Evolutionary conservation across 148 eudicot species (phyloP), one percentile per base, ranked within the genome.

Genomic region (Nepenthes mirabilis): DNA sequence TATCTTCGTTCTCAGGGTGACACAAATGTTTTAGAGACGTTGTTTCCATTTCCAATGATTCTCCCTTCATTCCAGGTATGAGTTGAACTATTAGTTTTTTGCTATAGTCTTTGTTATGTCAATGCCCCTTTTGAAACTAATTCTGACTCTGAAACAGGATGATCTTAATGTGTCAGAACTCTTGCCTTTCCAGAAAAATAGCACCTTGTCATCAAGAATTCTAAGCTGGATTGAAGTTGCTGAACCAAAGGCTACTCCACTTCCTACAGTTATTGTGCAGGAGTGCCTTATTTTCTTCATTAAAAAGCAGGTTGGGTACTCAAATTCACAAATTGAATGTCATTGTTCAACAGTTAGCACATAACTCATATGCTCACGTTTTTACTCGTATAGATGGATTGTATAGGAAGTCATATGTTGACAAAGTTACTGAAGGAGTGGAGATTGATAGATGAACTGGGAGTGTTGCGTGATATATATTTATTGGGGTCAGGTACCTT

Each of bases 391-490:
- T 74, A 93, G 96, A 87, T 90, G 68, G 96, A 93, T 76, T 66
- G 64, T 50, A 75, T 86, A 57, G 99, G 99, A 70, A 76, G 82
- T 68, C 78, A 72, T 63, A 88, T 93, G 77, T 64, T 88, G 72
- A 86, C 96, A 34, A 93, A 86, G 62, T 82, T 93, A 70, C 79
- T 88, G 47, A 59, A 67, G 63, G 91, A 93, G 52, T 93, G 99
- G 99, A 82, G 87, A 81, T 79, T 93, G 77, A 83, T 93, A 72
- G 99, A 93, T 56, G 99, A 88, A 77, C 82, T 93, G 59, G 96
- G 77, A 63, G 87, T 93, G 48, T 71, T 93, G 66, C 91, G 96
- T 69, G 96, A 84, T 40, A 89, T 93, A 70, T 93, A 77, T 73
- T 75, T 93, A 75, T 77, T 93, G 65, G 96, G 99, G 57, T 88